These are phyloP conservation scores for Silene uniflora DNA, from an alignment of 148 eudicot genomes.

Conservation along the genomic window DNA sequence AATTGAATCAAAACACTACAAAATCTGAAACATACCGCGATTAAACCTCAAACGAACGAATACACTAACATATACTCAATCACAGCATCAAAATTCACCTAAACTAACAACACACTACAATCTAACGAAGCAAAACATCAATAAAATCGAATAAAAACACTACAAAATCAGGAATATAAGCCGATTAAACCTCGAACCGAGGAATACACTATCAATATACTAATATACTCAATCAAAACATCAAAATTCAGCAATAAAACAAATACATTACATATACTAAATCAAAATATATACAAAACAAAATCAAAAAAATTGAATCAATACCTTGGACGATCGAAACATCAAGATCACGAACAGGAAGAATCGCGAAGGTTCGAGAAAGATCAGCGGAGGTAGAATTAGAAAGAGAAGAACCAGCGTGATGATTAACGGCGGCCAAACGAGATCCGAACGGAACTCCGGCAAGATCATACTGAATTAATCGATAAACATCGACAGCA, in stretches of 20 bases:
- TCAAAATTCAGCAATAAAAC: neutral
- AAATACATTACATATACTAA: neutral
- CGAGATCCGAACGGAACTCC: constrained; percentile 96
- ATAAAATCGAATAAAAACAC: neutral
- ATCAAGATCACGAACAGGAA: constrained; percentile 75
- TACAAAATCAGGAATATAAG: too few species aligned
- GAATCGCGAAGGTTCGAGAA: constrained; percentile 69
- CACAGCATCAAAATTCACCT: neutral
- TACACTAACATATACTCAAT: neutral
- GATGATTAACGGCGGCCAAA: constrained; percentile 69
- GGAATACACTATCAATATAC: neutral
- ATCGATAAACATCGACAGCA: constrained; percentile 93
- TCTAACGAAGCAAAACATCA: neutral
- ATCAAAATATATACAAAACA: neutral
- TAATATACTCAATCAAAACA: neutral
- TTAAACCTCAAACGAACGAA: neutral
- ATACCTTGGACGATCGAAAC: constrained; percentile 59
- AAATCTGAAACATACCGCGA: too few species aligned
- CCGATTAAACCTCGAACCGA: too few species aligned
- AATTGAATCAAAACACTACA: neutral
- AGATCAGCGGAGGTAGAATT: constrained; percentile 52
- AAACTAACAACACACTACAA: neutral
- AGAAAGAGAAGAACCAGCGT: constrained; percentile 69
- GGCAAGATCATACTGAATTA: constrained; percentile 89
- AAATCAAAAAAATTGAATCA: neutral